These are phyloP conservation scores for Fragilaria crotonensis DNA, from an alignment of 108 stramenopile species.

Conservation along the genomic window DNA sequence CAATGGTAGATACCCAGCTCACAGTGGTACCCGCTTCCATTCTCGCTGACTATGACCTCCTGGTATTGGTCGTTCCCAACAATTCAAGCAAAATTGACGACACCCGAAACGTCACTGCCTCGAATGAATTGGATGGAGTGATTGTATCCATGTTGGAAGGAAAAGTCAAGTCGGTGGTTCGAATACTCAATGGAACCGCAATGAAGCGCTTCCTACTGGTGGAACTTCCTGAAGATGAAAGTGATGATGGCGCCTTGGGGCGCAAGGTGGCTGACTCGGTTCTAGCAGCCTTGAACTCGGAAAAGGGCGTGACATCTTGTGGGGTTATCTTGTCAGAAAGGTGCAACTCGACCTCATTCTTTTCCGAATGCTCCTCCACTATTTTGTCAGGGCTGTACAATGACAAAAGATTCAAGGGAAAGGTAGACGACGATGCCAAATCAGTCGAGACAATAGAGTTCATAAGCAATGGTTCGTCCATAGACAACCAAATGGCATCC, in stretches of 20 bases:
- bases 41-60: too few relatives aligned
- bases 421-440: neutral
- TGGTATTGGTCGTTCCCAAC: too few relatives aligned
- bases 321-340: neutral
- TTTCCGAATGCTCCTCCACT: neutral
- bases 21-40: too few relatives aligned
- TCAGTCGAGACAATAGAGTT: neutral
- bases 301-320: neutral
- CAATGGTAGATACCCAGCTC: too few relatives aligned
- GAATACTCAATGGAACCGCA: too few relatives aligned
- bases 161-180: too few relatives aligned
- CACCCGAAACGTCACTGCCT: too few relatives aligned
- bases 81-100: too few relatives aligned
- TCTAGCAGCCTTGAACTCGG: neutral
- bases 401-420: constrained; percentile 1
- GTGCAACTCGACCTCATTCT: neutral
- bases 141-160: too few relatives aligned
- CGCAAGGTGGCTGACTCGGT: neutral
- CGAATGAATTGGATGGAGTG: too few relatives aligned
- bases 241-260: neutral
- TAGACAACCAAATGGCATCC: neutral
- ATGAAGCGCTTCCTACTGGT: too few relatives aligned
- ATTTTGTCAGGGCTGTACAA: constrained; percentile 11
- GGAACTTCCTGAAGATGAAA: neutral
- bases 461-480: neutral